Base-by-base conservation (phyloP, 2,329 filamentous ascomycete species). In the Pyricularia grisea region DNA sequence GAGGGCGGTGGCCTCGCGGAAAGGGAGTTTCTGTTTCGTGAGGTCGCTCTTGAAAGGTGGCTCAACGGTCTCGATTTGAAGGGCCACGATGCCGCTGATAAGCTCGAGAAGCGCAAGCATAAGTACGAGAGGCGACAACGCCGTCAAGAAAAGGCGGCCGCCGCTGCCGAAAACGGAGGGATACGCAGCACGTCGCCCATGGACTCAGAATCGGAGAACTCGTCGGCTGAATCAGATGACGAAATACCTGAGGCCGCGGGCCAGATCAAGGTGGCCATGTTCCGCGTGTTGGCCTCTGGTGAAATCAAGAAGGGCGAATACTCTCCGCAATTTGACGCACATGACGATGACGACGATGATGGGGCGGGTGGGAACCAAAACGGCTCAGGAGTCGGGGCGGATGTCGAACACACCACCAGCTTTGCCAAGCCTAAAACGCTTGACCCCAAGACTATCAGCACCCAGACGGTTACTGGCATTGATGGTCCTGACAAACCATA, bases 221-320 rank as follows among this genome's bases (percentile, higher is more conserved):
- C 91, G 71, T 91, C 90, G 25, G 89, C 90, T 76, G 85, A 87
- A 4, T 91, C 87, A 20, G 87, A 93, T 71, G 92, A 97, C 78
- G 92, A 94, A 74, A 92, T 92, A 1, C 93, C 94, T 14, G 95
- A 98, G 82, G 93, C 95, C 12, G 92, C 95, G 5, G 95, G 95
- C 11, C 95, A 99, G 81, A 99, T 99, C 82, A 98, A 98, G 81
- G 93, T 99, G 23, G 93, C 94, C 71, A 89, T 99, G 81, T 98
- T 97, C 79, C 89, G 95, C 31, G 95, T 99, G 10, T 84, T 98
- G 65, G 95, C 95, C 1, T 97, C 93, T 7, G 95, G 95, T 17
- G 95, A 98, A 78, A 97, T 99, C 77, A 98, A 97, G 81, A 92
- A 94, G 76, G 95, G 95, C 72, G 95, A 99, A 79, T 99, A 98